Evolutionary conservation across 306 rosid species (phyloP).

Genomic region (Gastrolobium bilobum): DNA sequence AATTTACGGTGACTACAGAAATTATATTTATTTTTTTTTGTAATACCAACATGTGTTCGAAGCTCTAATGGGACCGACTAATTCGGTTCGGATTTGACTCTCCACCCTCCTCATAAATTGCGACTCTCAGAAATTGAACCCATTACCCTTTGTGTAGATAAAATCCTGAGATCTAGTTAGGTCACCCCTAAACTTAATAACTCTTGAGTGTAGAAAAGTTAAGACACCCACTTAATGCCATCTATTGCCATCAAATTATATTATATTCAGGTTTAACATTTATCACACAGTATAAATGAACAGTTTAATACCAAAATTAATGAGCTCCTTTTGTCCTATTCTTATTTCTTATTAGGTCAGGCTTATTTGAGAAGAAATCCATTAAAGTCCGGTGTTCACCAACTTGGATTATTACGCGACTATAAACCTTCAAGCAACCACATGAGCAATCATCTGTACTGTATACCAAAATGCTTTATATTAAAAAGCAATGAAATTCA

Average conservation of each 20-base stretch:
- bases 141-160: too few species aligned
- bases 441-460: not conserved
- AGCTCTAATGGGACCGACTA: too few species aligned
- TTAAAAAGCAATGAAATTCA: conserved; percentile 26
- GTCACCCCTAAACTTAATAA: too few species aligned
- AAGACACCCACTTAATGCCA: not conserved
- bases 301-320: conserved; percentile 18
- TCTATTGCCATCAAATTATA: conserved; percentile 29
- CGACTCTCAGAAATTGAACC: too few species aligned
- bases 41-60: too few species aligned
- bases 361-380: conserved; percentile 33
- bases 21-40: not conserved
- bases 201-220: conserved; percentile 5
- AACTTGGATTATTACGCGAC: conserved; percentile 21
- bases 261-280: conserved; percentile 34
- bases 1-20: conserved; percentile 32
- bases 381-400: conserved; percentile 1
- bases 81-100: too few species aligned
- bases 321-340: conserved; percentile 17
- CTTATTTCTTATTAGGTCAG: conserved; percentile 6
- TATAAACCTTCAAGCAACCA: conserved; percentile 26
- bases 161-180: too few species aligned
- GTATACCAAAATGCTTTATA: conserved; percentile 12
- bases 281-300: not conserved
- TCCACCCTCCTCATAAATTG: too few species aligned